Evolutionary conservation across 345 rosid genomes (phyloP), one percentile per base, ranked within the genome.

Genomic region (Brassica incana): DNA sequence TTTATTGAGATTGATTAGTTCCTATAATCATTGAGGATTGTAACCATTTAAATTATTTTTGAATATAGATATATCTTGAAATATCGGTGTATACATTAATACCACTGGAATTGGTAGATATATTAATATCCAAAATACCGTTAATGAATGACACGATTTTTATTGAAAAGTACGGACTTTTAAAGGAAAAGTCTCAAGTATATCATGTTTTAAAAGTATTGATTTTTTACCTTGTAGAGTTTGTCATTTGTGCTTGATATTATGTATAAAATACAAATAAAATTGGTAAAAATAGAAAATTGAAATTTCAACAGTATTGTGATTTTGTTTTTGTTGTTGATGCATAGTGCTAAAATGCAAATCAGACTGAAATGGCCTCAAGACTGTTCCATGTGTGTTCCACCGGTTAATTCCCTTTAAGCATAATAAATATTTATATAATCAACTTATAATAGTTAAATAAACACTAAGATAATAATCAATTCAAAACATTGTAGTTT

Each of bases 401-500:
- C 35, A 30, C 11, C n/a, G 5, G 74, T 18, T 68, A 60, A 48
- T 23, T 63, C 11, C 29, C 16, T 63, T 63, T 63, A 50, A 45
- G 14, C 64, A 48, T 15, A 33, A 9, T 70, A 65, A 71, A 71
- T 20, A 30, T 18, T n/a, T 12, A 11, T 12, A 6, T 48, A 73
- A 69, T 79, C 74, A 79, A 67, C 64, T 6, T 4, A 67, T 59
- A 58, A 78, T 29, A 78, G 30, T 29, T 29, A 29, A 29, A 29
- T 29, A 29, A 65, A 27, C 32, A 71, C 20, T 63, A 54, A 38
- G 8, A 48, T 45, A 50, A 71, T 79, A 67, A 61, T 59, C 62
- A 68, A 27, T 63, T 7, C 63, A 68, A 30, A 61, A 38, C 82
- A 52, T 79, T 69, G 78, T 79, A 68, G 52, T 62, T 69, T 74